Evolutionary conservation across 139 green algal genomes (phyloP), one percentile per base, ranked within the genome.

Genomic region (Chlamydomonas schloesseri): DNA sequence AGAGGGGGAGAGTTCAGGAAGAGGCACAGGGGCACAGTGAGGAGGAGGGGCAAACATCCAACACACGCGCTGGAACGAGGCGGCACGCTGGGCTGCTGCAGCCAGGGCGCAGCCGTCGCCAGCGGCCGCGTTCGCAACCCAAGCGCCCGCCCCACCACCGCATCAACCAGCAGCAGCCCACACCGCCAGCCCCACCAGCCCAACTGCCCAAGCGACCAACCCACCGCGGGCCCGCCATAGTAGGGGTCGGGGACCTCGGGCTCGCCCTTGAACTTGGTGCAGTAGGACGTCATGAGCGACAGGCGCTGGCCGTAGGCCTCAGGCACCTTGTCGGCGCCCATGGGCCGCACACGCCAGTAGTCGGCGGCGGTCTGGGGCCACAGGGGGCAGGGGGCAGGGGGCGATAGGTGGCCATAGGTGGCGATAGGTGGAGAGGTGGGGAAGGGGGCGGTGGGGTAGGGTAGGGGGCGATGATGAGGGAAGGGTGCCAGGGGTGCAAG

Each of bases 241-340:
- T 99, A 99, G 3, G 97, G 97, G 91, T 99, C 97, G 17, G 97
- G 97, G 50, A 98, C 94, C 73, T 95, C 84, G 47, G 90, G 74
- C 33, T 60, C 89, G 21, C 85, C 71, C 55, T 88, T 92, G 57
- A 87, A 88, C 60, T 90, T 88, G 31, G 34, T 70, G 88, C 93
- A 94, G 89, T 93, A 96, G 23, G 79, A 47, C 4, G 93, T 97
- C 94, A 97, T 97, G 17, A 95, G 87, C 18, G 42, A 82, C 18
- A 94, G 65, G 28, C 82, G 69, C 26, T 60, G 55, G 65, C n/a
- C 75, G 37, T 69, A 88, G 72, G 70, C 62, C 15, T 20, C 1
- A 1, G 62, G 73, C 31, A 83, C 83, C 73, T 67, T 81, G 29
- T 36, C 73, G 46, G 77, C 23, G 33, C 73, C 73, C 64, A 83